phyloP scores from a whole-genome alignment of 768 basidiomycete species.

The Tricholoma saponaceum region DNA sequence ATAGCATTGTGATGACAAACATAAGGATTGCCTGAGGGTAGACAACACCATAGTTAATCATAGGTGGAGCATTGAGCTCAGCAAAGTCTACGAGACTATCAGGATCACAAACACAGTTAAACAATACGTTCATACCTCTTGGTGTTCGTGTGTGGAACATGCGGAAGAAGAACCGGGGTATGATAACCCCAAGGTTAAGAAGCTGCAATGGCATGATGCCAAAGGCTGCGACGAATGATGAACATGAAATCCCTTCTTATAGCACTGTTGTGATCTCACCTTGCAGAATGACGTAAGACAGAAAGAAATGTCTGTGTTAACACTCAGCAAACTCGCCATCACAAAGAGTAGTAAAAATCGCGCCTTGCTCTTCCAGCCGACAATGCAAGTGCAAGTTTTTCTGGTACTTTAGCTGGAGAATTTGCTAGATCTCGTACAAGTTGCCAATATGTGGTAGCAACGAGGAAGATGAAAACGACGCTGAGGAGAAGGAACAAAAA shows the following conservation, averaged over 20 bases:
- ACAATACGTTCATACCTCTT: conserved; percentile 49
- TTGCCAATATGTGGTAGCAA: conserved; percentile 90
- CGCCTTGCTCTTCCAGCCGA: conserved; percentile 73
- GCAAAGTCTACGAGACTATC: conserved; percentile 69
- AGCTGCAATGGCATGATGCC: conserved; percentile 96
- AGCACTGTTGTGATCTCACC: conserved; percentile 33
- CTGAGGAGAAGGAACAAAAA: conserved; percentile 90
- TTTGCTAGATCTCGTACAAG: conserved; percentile 89
- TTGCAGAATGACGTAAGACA: conserved; percentile 83
- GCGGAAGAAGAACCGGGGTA: conserved; percentile 72
- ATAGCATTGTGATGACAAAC: conserved; percentile 91
- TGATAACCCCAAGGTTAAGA: conserved; percentile 84
- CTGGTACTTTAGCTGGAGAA: conserved; percentile 90
- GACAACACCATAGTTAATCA: conserved; percentile 96
- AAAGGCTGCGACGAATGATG: conserved; percentile 46
- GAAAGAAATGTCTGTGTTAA: conserved; percentile 64
- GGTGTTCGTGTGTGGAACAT: conserved; percentile 86
- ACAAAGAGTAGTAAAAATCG: conserved; percentile 14
- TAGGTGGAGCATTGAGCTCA: conserved; percentile 94
- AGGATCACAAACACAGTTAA: neutral
- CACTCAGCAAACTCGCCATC: neutral
- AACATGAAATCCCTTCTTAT: neutral
- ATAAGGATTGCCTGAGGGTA: conserved; percentile 97
- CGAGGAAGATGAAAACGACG: conserved; percentile 90
- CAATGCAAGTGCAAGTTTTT: conserved; percentile 84